Percentiles rank a stretch among this genome's conserved stretches.
Evolutionary conservation across 2,329 filamentous ascomycete genomes (phyloP).

Genomic region (Ceratocystiopsis minuta): DNA sequence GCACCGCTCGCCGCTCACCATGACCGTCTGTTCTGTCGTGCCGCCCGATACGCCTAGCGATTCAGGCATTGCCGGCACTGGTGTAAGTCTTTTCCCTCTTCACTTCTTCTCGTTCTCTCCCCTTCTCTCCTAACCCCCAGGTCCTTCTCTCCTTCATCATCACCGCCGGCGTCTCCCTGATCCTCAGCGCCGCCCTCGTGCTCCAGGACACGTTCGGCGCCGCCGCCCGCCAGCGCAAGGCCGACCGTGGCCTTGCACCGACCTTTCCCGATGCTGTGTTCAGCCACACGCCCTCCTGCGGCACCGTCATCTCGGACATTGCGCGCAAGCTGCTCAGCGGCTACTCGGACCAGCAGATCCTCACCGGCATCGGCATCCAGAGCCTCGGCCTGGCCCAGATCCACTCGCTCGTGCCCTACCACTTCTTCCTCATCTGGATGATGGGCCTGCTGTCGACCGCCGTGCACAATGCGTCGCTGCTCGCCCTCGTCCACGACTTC

Average conservation of each 20-base stretch:
- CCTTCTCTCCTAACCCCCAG: slow-evolving; percentile 14
- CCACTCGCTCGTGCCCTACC: slow-evolving; percentile 41
- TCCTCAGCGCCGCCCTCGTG: slow-evolving; percentile 37
- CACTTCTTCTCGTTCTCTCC: neutral
- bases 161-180: slow-evolving; percentile 38
- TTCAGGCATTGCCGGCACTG: slow-evolving; percentile 38
- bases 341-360: slow-evolving; percentile 50
- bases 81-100: slow-evolving; percentile 22
- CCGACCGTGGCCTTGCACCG: neutral
- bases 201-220: slow-evolving; percentile 27
- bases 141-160: slow-evolving; percentile 49
- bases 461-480: slow-evolving; percentile 45
- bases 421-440: slow-evolving; percentile 57
- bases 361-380: slow-evolving; percentile 52
- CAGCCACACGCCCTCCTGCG: neutral
- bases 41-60: slow-evolving; percentile 29
- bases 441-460: slow-evolving; percentile 44
- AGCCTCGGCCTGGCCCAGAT: slow-evolving; percentile 42
- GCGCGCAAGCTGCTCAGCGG: slow-evolving; percentile 45
- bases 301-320: slow-evolving; percentile 17
- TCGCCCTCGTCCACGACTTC: slow-evolving; percentile 49
- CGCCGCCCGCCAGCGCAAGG: slow-evolving; percentile 16
- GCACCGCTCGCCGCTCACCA: neutral
- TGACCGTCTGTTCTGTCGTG: slow-evolving; percentile 22
- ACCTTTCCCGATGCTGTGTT: slow-evolving; percentile 9